These are phyloP conservation scores for Mortierella sp. DNA, from an alignment of 371 early-diverging fungal genomes.

Conservation along the genomic window DNA sequence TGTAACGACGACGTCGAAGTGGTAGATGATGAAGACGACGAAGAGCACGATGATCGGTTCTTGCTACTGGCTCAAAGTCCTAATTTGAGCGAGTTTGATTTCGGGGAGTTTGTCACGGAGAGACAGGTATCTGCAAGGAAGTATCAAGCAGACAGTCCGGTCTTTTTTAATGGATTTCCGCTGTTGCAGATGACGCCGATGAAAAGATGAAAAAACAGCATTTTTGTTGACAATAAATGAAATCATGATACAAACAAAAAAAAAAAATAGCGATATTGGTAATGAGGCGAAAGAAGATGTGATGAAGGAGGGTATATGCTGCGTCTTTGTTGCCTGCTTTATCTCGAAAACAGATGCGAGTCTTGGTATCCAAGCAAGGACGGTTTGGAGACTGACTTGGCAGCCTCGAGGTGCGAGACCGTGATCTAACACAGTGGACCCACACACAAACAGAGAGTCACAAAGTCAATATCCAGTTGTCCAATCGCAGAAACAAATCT, in stretches of 20 bases:
- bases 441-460: neutral
- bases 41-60: constrained; percentile 15
- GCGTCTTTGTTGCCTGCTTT: neutral
- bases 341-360: constrained; percentile 16
- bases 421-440: constrained; percentile 12
- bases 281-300: neutral
- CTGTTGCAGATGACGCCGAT: constrained; percentile 17
- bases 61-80: constrained; percentile 32
- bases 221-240: neutral
- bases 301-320: neutral
- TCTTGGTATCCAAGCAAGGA: constrained; percentile 31
- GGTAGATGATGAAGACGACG: neutral
- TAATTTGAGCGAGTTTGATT: constrained; percentile 24
- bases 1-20: neutral
- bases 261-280: neutral
- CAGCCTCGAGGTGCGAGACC: constrained; percentile 36
- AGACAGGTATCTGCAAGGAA: neutral
- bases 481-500: neutral
- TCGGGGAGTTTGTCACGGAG: constrained; percentile 12
- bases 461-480: too few species aligned
- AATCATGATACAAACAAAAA: neutral
- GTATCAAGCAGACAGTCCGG: constrained; percentile 31
- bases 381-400: constrained; percentile 32
- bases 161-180: constrained; percentile 40
- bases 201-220: neutral